Base-by-base conservation (phyloP, 441 rosid genomes). In the Croton laevigatus region DNA sequence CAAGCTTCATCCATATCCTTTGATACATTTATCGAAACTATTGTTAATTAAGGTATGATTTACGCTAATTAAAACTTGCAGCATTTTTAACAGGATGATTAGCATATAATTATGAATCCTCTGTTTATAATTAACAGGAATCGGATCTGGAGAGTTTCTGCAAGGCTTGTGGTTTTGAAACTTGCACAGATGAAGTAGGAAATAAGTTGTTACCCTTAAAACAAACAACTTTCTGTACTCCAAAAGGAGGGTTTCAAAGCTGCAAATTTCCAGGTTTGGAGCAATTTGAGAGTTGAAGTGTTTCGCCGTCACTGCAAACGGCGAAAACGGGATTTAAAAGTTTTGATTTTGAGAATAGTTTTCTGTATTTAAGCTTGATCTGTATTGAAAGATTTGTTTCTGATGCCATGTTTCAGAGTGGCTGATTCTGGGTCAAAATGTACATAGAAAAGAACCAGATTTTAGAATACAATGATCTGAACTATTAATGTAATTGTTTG, bases 1-100 rank as follows among this genome's bases (percentile, higher is more conserved):
- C 84, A 91, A 91, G 85, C 96, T 90, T 80, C 97, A 94, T 75
- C 98, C 98, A 1, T 91, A 88, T 83, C 95, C 95, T 48, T 70
- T 91, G 70, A 9, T 64, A 1, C 85, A 73, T 37, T 63, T 94
- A 70, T 91, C 98, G 27, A 81, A 80, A 65, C 80, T 86, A 49
- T 75, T 94, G 83, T 76, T 80, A 83, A 88, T 94, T 96, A 81
- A 84, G 92, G 97, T 86, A 83, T 40, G 52, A 6, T 44, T 65
- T 55, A 59, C 53, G 54, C 42, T 40, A 5, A 37, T 6, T 19
- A 42, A 53, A 42, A 70, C 62, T 19, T 36, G 20, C 69, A 46
- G 70, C 66, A 66, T 17, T 59, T 4, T 27, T 58, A 17, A 59
- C 54, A 42, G 32, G 48, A 19, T 73, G 62, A 49, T 17, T 38